A percentile compares a stretch with the other conserved stretches of the same genome.
These are phyloP conservation scores for Sphagnum magellanicum DNA, from an alignment of 228 moss, liverwort and hornwort species.

Conservation along the genomic window DNA sequence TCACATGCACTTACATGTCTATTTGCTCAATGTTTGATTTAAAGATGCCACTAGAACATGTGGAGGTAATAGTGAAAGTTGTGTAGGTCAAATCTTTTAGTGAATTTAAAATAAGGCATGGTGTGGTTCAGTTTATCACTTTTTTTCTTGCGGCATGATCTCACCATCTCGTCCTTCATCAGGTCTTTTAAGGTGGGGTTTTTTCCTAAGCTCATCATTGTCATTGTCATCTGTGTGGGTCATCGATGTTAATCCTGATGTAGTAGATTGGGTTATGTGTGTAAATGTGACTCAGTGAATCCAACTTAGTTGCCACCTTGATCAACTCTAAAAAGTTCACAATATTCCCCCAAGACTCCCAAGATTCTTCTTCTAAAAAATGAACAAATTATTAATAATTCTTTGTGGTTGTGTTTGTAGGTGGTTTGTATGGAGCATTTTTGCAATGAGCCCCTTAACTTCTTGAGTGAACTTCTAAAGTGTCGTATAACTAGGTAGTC, in stretches of 20 bases:
- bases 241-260: too few species aligned
- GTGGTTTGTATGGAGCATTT: conserved; percentile 90
- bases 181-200: conserved; percentile 75
- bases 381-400: too few species aligned
- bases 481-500: conserved; percentile 60
- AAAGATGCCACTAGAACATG: conserved; percentile 58
- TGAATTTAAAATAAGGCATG: conserved; percentile 69
- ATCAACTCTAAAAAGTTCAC: too few species aligned
- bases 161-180: conserved; percentile 73
- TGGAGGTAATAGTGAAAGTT: conserved; percentile 67
- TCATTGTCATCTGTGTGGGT: too few species aligned
- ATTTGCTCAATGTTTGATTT: conserved; percentile 67
- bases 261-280: too few species aligned
- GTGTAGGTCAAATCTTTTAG: conserved; percentile 72
- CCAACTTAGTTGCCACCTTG: too few species aligned
- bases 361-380: too few species aligned
- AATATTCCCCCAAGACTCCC: too few species aligned
- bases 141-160: conserved; percentile 69
- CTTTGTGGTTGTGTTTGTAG: conserved; percentile 37
- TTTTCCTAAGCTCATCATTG: too few species aligned
- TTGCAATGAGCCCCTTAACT: conserved; percentile 83
- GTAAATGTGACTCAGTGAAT: too few species aligned
- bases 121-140: conserved; percentile 55
- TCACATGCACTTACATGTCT: conserved; percentile 63
- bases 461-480: conserved; percentile 64